Evolutionary conservation across 2,329 filamentous ascomycete genomes (phyloP), one percentile per base, ranked within the genome.

Genomic region (Neophaeococcomyces mojaviensis): DNA sequence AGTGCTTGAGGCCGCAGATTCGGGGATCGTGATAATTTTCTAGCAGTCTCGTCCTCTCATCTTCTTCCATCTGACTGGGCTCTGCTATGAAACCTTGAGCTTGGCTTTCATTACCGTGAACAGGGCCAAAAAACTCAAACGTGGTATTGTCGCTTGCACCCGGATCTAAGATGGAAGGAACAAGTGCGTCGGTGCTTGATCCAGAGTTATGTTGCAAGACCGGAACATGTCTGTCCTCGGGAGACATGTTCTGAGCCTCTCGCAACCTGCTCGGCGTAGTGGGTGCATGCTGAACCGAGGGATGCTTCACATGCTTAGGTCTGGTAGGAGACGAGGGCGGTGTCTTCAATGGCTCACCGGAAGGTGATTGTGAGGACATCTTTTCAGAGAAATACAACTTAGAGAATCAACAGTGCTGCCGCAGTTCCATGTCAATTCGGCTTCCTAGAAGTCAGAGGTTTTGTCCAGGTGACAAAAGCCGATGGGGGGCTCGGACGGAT

Each of bases 1-100:
- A 87, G 32, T 64, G 61, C 22, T 62, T 64, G 39, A 66, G 57
- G 39, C 67, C 67, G 39, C 66, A 69, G 7, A 59, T 52, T 30
- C 64, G 63, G 13, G 62, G 55, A 19, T 51, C 56, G 36, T 66
- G 51, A 50, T 70, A 68, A 4, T 63, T 65, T 26, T 66, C 60
- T 32, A 70, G 52, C 20, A 70, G 55, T 22, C 61, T 58, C 19
- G 64, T 67, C 50, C 61, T 60, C 30, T 56, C 60, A 50, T 65
- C 59, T 13, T 59, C 52, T 31, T 59, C 58, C 35, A 47, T 37
- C 8, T 19, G 34, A 19, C 54, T 46, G 3, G 54, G 51, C 33
- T 56, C 57, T 20, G 48, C 34, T 6, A 58, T 48, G 4, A 32
- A 32, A 35, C 43, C 43, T 32, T 39, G 16, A 12, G 28, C 35